phyloP scores from a whole-genome alignment of 1,139 yeast genomes.

The Scheffersomyces segobiensis region DNA sequence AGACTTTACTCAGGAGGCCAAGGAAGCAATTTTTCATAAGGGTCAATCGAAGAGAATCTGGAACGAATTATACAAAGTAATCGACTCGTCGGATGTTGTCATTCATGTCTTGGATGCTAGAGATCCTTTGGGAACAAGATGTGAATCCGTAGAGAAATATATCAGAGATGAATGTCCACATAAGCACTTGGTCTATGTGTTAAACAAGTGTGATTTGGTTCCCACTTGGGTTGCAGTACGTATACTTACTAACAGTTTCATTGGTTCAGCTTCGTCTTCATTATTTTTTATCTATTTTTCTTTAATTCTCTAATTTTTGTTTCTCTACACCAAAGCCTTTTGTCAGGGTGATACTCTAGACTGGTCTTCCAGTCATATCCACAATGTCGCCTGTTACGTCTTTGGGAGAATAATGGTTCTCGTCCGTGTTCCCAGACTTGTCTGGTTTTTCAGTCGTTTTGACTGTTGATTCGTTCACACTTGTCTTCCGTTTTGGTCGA shows the following conservation, averaged over 20 bases:
- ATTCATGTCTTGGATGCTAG: slow-evolving; percentile 96
- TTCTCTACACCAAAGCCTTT: slow-evolving; percentile 50
- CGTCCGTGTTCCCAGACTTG: slow-evolving; percentile 47
- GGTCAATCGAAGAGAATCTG: slow-evolving; percentile 98
- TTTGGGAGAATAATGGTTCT: slow-evolving; percentile 79
- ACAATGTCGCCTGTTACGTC: slow-evolving; percentile 88
- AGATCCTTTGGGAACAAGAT: slow-evolving; percentile 95
- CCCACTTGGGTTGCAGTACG: slow-evolving; percentile 99
- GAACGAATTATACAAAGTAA: slow-evolving; percentile 96
- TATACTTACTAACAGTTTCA: slow-evolving; percentile 25
- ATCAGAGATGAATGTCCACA: slow-evolving; percentile 94
- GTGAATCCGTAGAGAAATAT: slow-evolving; percentile 90
- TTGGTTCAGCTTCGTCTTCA: slow-evolving; percentile 8
- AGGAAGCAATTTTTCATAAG: slow-evolving; percentile 92
- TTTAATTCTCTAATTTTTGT: slow-evolving; percentile 11
- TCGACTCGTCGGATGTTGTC: slow-evolving; percentile 96
- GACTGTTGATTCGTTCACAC: slow-evolving; percentile 48
- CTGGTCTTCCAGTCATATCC: slow-evolving; percentile 18
- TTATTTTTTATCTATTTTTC: slow-evolving; percentile 6
- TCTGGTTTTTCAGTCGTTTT: slow-evolving; percentile 38
- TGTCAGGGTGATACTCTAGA: slow-evolving; percentile 67
- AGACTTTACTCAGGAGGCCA: slow-evolving; percentile 85
- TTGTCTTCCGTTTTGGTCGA: slow-evolving; percentile 47
- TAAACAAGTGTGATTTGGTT: slow-evolving; percentile 96
- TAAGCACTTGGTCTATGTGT: slow-evolving; percentile 89